Evolutionary conservation across 306 rosid genomes (phyloP).

Genomic region (Astragalus membranaceus): DNA sequence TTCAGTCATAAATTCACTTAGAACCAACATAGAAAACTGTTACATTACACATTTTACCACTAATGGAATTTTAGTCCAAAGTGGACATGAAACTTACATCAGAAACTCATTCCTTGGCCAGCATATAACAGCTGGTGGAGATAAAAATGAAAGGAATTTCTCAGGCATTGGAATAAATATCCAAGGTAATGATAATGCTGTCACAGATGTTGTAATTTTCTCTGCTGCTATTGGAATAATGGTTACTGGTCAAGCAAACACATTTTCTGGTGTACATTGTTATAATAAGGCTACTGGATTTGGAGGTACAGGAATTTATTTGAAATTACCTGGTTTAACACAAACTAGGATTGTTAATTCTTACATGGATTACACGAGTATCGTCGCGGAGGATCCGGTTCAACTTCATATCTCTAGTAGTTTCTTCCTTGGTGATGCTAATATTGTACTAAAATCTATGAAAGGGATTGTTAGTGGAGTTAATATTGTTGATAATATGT

Average conservation of each 20-base stretch:
- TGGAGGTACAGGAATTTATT: conserved; percentile 78
- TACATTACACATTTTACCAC: conserved; percentile 82
- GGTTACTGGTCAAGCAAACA: conserved; percentile 71
- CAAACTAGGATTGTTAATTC: conserved; percentile 81
- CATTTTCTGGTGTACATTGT: conserved; percentile 73
- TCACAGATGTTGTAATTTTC: conserved; percentile 81
- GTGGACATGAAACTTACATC: conserved; percentile 90
- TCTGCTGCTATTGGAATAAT: conserved; percentile 64
- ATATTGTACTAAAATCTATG: conserved; percentile 58
- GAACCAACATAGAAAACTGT: conserved; percentile 78
- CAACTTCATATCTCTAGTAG: conserved; percentile 66
- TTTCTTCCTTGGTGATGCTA: conserved; percentile 87
- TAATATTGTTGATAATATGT: conserved; percentile 81
- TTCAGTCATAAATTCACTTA: conserved; percentile 64
- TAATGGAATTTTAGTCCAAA: conserved; percentile 53
- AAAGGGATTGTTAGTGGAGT: conserved; percentile 57
- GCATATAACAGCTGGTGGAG: conserved; percentile 78
- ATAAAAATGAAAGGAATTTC: conserved; percentile 50
- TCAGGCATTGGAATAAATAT: conserved; percentile 74
- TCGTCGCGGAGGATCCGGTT: conserved; percentile 87
- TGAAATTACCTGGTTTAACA: conserved; percentile 60
- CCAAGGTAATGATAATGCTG: conserved; percentile 65
- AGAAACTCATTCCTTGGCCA: conserved; percentile 82
- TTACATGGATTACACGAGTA: conserved; percentile 79
- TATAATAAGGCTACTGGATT: conserved; percentile 90